These are phyloP conservation scores for Sordariomycetes sp. DNA, from an alignment of 2,329 filamentous ascomycete genomes.

Conservation along the genomic window DNA sequence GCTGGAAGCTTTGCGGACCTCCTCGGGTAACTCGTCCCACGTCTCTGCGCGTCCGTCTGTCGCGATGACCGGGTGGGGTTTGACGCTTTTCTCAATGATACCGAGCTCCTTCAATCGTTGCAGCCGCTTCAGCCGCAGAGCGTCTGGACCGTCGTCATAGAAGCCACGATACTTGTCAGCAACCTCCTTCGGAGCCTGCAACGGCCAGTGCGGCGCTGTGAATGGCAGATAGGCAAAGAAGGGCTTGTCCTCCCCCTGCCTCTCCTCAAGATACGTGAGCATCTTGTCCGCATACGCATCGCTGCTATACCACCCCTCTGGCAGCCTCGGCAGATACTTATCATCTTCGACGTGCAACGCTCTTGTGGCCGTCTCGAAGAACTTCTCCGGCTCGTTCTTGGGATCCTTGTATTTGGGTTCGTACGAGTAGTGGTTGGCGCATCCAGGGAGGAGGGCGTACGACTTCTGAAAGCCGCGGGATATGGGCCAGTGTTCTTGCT, in stretches of 20 bases:
- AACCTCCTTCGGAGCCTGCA: constrained; percentile 37
- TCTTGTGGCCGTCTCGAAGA: not conserved
- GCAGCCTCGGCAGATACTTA: constrained; percentile 24
- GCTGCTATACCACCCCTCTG: constrained; percentile 42
- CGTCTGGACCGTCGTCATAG: constrained; percentile 40
- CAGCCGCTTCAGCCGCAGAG: constrained; percentile 31
- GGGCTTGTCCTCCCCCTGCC: constrained; percentile 10
- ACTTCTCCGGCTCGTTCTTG: constrained; percentile 17
- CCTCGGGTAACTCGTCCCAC: constrained; percentile 35
- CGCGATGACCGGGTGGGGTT: constrained; percentile 14
- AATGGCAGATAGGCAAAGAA: constrained; percentile 5
- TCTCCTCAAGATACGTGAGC: constrained; percentile 32
- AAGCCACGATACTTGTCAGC: constrained; percentile 36
- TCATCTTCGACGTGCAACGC: constrained; percentile 17
- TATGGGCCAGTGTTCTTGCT: constrained; percentile 30
- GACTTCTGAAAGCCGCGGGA: constrained; percentile 42
- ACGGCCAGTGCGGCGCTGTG: constrained; percentile 37
- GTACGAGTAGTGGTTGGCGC: constrained; percentile 28
- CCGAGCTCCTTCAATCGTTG: constrained; percentile 30
- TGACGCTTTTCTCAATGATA: constrained; percentile 21
- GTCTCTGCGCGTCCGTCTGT: constrained; percentile 25
- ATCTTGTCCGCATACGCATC: constrained; percentile 42
- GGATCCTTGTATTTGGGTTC: constrained; percentile 12
- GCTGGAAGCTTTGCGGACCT: constrained; percentile 11
- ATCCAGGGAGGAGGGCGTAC: constrained; percentile 44